Conservation (phyloP, 1,284 basidiomycete species). For the Boletus semigastroideus region DNA sequence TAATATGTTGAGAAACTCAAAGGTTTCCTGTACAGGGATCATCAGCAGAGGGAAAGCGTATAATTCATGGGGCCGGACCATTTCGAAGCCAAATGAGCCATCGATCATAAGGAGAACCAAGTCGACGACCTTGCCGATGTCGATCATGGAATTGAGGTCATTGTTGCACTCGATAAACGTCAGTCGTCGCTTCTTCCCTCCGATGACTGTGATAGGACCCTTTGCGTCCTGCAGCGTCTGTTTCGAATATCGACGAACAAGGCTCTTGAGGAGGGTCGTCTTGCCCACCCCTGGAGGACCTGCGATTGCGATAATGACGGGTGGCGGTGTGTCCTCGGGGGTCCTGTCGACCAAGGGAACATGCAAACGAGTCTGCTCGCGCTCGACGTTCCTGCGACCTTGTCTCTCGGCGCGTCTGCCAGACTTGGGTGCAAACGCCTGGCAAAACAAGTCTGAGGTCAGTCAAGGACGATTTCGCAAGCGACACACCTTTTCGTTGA, state of each 20-base stretch:
- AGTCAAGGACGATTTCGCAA: not conserved
- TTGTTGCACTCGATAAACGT: conserved; percentile 99
- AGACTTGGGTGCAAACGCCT: conserved; percentile 95
- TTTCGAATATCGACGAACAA: conserved; percentile 93
- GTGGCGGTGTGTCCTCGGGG: conserved; percentile 89
- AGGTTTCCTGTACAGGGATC: conserved; percentile 70
- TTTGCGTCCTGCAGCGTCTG: conserved; percentile 89
- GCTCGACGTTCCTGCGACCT: conserved; percentile 88
- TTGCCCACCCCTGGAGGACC: conserved; percentile 98
- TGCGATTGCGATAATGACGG: conserved; percentile 94
- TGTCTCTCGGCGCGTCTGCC: conserved; percentile 86
- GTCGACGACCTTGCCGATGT: conserved; percentile 96
- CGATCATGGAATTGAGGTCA: conserved; percentile 97
- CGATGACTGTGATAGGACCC: conserved; percentile 96
- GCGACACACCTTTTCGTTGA: conserved; percentile 84
- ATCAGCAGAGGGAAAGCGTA: not conserved
- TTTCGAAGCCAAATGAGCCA: conserved; percentile 97
- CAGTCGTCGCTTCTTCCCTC: conserved; percentile 86
- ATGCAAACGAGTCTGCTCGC: conserved; percentile 92
- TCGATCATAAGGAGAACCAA: conserved; percentile 97
- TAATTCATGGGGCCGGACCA: conserved; percentile 56
- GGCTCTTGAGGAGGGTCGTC: conserved; percentile 89
- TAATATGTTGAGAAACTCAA: conserved; percentile 97
- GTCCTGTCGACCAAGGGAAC: conserved; percentile 96
- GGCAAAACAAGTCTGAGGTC: not conserved